These are phyloP conservation scores for Dispira parvispora DNA, from an alignment of 192 early-diverging fungal genomes.

Conservation along the genomic window DNA sequence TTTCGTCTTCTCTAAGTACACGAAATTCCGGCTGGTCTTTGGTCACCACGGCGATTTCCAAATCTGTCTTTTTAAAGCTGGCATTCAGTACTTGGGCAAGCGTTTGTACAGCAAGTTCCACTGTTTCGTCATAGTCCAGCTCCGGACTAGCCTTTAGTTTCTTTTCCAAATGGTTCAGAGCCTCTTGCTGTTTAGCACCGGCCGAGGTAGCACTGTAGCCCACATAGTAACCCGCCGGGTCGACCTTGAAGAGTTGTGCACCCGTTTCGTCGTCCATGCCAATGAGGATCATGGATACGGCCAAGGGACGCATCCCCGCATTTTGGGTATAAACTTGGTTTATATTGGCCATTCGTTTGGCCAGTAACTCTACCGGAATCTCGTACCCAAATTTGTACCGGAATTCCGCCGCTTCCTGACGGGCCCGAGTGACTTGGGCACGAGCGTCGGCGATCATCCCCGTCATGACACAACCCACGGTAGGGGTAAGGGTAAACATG, in stretches of 20 bases:
- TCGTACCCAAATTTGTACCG: conserved; percentile 98
- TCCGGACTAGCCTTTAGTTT: conserved; percentile 84
- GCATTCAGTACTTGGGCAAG: conserved; percentile 78
- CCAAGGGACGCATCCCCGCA: conserved; percentile 93
- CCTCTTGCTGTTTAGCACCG: conserved; percentile 81
- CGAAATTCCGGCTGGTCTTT: conserved; percentile 60
- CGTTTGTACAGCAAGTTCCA: conserved; percentile 93
- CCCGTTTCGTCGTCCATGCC: conserved; percentile 92
- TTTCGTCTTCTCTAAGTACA: conserved; percentile 56
- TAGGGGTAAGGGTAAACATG: conserved; percentile 79
- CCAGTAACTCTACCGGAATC: conserved; percentile 90
- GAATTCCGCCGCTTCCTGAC: conserved; percentile 94
- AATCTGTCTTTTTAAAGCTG: conserved; percentile 92
- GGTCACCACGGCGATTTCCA: conserved; percentile 86
- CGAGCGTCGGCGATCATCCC: conserved; percentile 89
- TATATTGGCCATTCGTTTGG: conserved; percentile 93
- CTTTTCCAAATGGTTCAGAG: conserved; percentile 93
- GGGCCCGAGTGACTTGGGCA: conserved; percentile 80
- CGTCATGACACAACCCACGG: conserved; percentile 96
- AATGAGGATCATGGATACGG: conserved; percentile 96
- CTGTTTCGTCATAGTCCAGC: conserved; percentile 66
- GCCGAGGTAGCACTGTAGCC: conserved; percentile 93
- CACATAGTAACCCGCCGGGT: conserved; percentile 96
- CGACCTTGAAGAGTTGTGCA: conserved; percentile 93
- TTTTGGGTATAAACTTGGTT: conserved; percentile 99